Conservation (phyloP, 169 alveolate genomes). For the Theileria annulata region DNA sequence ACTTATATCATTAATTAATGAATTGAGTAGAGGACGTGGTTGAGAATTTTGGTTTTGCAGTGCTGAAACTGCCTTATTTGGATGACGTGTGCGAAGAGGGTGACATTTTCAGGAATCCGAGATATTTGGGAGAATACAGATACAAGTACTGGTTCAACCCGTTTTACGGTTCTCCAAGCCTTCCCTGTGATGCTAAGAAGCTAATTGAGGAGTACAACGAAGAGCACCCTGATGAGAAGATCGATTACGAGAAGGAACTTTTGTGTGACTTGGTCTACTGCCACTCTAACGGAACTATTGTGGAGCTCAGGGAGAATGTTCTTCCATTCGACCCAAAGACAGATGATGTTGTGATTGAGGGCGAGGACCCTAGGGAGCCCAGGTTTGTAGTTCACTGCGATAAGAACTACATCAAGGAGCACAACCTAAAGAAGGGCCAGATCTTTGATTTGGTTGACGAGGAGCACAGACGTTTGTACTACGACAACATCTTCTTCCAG, state of each 20-base stretch:
- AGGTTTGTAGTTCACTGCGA: constrained; percentile 55
- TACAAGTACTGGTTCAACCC: constrained; percentile 70
- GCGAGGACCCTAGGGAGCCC: constrained; percentile 67
- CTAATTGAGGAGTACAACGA: constrained; percentile 70
- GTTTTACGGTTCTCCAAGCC: constrained; percentile 71
- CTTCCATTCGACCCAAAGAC: constrained; percentile 46
- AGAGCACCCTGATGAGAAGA: constrained; percentile 63
- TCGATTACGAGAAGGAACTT: constrained; percentile 63
- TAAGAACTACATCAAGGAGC: constrained; percentile 56
- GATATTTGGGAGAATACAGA: constrained; percentile 71
- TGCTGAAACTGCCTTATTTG: constrained; percentile 49
- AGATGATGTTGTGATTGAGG: constrained; percentile 48
- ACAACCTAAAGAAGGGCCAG: constrained; percentile 56
- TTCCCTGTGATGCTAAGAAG: constrained; percentile 64
- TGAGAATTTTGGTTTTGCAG: not conserved
- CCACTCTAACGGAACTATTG: constrained; percentile 80
- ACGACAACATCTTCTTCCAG: constrained; percentile 72
- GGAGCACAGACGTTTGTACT: constrained; percentile 42
- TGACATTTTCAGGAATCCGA: constrained; percentile 71
- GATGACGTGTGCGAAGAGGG: constrained; percentile 78
- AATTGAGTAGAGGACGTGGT: constrained; percentile 3
- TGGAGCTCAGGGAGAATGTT: constrained; percentile 68
- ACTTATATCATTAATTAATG: not conserved
- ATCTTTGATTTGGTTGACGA: constrained; percentile 45
- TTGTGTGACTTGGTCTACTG: constrained; percentile 69